Conservation (phyloP, 2,329 filamentous ascomycete genomes). For the Calonectria leucothoes region DNA sequence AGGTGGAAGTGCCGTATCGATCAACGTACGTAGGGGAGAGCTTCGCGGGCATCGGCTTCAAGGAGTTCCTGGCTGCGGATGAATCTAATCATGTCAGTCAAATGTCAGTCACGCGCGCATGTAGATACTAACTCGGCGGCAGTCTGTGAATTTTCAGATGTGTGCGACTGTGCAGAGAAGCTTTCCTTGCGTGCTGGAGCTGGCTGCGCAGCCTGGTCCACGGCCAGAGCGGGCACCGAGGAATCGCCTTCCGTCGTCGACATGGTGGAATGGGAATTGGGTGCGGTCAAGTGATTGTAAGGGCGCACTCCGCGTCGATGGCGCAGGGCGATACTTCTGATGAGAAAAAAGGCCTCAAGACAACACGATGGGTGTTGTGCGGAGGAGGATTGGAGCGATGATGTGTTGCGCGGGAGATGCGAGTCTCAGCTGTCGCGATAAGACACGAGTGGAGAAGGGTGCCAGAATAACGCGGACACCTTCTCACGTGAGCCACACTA, state of each 20-base stretch:
- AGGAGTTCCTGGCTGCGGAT: slow-evolving; percentile 90
- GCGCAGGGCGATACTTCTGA: neutral
- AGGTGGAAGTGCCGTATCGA: neutral
- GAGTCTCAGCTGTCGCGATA: slow-evolving; percentile 9
- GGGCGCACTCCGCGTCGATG: neutral
- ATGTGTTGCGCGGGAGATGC: neutral
- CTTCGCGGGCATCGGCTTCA: slow-evolving; percentile 94
- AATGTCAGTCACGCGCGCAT: neutral
- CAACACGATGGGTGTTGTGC: neutral
- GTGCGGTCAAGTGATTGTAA: neutral
- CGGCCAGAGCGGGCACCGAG: slow-evolving; percentile 39
- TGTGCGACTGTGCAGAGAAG: slow-evolving; percentile 66
- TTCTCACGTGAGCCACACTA: fast-evolving
- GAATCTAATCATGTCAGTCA: slow-evolving; percentile 67
- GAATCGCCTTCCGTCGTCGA: slow-evolving; percentile 52
- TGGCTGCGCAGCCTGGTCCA: slow-evolving; percentile 36
- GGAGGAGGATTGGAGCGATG: slow-evolving; percentile 14
- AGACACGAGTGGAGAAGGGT: neutral
- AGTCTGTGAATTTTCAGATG: slow-evolving; percentile 76
- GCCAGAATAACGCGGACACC: slow-evolving; percentile 32
- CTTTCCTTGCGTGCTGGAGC: slow-evolving; percentile 62
- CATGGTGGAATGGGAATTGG: slow-evolving; percentile 40
- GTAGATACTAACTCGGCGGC: slow-evolving; percentile 71
- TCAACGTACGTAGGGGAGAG: slow-evolving; percentile 85
- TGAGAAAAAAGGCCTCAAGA: neutral